A percentile compares a stretch with the other conserved stretches of the same genome.
Evolutionary conservation across 2,329 filamentous ascomycete genomes (phyloP).

Genomic region (Aspergillus novofumigatus): DNA sequence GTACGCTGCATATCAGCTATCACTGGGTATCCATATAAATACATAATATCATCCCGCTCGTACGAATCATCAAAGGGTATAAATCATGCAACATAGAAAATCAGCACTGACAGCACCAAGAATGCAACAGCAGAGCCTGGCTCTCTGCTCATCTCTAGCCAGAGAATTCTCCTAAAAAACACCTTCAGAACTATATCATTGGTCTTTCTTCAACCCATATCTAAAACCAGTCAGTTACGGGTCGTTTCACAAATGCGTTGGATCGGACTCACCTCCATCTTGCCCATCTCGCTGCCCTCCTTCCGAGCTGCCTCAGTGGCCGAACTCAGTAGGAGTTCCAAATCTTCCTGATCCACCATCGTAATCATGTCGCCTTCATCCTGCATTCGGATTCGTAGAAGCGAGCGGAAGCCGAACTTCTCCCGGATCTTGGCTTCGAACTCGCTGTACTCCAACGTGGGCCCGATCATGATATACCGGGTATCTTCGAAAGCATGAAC

Average conservation of each 20-base stretch:
- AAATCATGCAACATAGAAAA: not conserved
- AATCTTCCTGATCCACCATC: constrained; percentile 91
- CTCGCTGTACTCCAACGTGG: constrained; percentile 68
- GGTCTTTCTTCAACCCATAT: constrained; percentile 41
- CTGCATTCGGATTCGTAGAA: constrained; percentile 80
- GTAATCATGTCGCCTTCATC: constrained; percentile 94
- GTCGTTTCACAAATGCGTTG: not conserved
- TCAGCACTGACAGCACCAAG: not conserved
- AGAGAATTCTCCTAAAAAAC: constrained; percentile 18
- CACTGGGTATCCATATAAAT: not conserved
- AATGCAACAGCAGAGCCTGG: not conserved
- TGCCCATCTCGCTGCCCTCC: constrained; percentile 76
- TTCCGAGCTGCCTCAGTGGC: constrained; percentile 66
- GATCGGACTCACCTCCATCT: constrained; percentile 76
- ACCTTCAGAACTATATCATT: constrained; percentile 19
- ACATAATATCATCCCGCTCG: not conserved
- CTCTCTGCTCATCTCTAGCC: not conserved
- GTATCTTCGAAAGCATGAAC: constrained; percentile 82
- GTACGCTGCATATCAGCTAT: not conserved
- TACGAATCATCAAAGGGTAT: not conserved
- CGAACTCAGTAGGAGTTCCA: constrained; percentile 77
- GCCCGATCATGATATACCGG: constrained; percentile 82
- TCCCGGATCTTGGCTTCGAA: constrained; percentile 75
- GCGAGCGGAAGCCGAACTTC: constrained; percentile 69
- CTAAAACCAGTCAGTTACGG: constrained; percentile 22